Base-by-base conservation (phyloP, 139 green algal genomes). In the Monoraphidium neglectum region DNA sequence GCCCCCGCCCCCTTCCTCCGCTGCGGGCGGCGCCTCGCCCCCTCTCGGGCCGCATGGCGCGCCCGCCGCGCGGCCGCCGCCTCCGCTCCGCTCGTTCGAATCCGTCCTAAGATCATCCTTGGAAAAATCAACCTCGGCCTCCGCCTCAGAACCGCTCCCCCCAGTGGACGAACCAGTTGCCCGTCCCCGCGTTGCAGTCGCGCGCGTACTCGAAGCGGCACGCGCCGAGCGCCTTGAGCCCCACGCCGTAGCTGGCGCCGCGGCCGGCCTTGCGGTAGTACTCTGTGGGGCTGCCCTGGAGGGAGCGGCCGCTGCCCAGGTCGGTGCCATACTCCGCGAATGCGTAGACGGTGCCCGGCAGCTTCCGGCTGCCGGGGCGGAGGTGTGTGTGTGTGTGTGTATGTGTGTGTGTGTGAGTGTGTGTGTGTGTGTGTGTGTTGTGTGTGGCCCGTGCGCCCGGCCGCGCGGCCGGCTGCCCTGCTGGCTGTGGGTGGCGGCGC, bases 251-350 rank as follows among this genome's bases (percentile, higher is more conserved):
- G 24, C 77, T 87, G 24, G 81, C 81, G n/a, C 96, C 96, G 21
- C 72, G 77, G 2, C 97, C 97, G 5, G 90, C 82, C 54, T 94
- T 91, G 24, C 93, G 72, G 88, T 95, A 99, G 74, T 95, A 99
- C 76, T 93, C 87, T 0, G 93, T 98, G 13, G 97, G 97, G 82
- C 95, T 97, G 56, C 96, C 96, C 53, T 94, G 82, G 15, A 90
- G 59, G 60, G 82, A 81, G 10, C 36, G 61, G 54, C 54, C 61
- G 73, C 78, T 91, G 33, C 92, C 89, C 32, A 99, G 86, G 84
- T 99, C 97, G 0, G 83, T 90, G 26, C 85, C 96, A 26, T 83
- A 72, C 81, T 99, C 97, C 10, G 78, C 87, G 78, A 99, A 99
- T 3, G 72, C 88, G 78, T 95, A 99, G 13, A 86, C 80, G 21